These are phyloP conservation scores for Recurvomyces mirabilis DNA, from an alignment of 495 filamentous ascomycete species.

Conservation along the genomic window DNA sequence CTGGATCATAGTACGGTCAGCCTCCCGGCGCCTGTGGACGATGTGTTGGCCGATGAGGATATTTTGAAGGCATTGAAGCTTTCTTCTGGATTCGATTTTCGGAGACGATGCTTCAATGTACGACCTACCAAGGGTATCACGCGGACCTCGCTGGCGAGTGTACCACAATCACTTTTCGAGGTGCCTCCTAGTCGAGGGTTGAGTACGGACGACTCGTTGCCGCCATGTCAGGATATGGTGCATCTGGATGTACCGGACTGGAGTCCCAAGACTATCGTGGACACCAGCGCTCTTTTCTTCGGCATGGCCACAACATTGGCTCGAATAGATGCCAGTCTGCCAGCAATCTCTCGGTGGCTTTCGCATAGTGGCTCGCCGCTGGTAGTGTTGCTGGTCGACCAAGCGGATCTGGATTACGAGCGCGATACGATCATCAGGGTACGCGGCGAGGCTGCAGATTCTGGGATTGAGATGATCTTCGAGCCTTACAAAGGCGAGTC, in stretches of 20 bases:
- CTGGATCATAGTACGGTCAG: too few species aligned
- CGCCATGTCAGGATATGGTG: not conserved
- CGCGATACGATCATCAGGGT: not conserved
- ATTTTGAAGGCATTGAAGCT: not conserved
- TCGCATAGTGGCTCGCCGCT: not conserved
- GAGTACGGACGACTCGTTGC: not conserved
- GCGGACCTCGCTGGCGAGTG: not conserved
- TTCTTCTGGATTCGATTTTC: not conserved
- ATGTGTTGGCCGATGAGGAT: not conserved
- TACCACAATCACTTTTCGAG: not conserved
- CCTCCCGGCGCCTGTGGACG: not conserved
- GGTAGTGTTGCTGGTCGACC: conserved; percentile 2
- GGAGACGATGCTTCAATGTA: conserved; percentile 3
- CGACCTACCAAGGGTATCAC: not conserved
- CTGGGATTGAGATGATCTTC: conserved; percentile 1
- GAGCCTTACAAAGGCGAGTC: not conserved
- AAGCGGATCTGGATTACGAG: not conserved
- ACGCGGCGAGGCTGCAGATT: not conserved
- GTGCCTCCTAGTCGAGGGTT: not conserved
- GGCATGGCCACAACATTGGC: conserved; percentile 7
- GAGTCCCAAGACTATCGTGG: not conserved
- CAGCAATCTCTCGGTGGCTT: conserved; percentile 3
- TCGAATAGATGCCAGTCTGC: conserved; percentile 5
- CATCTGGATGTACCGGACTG: conserved; percentile 6
- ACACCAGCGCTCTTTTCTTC: conserved; percentile 6